Percentiles rank a stretch among this genome's conserved stretches.
Evolutionary conservation across 805 yeast genomes (phyloP).

Genomic region (Metschnikowia chrysomelidarum): DNA sequence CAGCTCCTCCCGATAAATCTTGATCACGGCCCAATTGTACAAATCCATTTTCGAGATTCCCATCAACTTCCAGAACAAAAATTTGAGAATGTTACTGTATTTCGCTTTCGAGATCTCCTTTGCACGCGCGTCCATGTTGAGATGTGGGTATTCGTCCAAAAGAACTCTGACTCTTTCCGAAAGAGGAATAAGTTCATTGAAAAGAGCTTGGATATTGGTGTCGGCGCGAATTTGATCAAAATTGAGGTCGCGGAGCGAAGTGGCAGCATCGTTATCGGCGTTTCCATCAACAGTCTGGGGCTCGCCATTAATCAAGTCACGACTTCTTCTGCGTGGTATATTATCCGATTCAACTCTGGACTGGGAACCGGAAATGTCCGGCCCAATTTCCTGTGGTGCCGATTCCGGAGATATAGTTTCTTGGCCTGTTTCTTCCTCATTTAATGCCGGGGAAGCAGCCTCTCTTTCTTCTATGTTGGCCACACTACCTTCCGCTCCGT

Average conservation of each 20-base stretch:
- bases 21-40: conserved; percentile 48
- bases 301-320: neutral
- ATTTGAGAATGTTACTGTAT: conserved; percentile 29
- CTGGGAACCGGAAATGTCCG: neutral
- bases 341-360: neutral
- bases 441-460: neutral
- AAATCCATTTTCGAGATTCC: conserved; percentile 50
- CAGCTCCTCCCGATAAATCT: conserved; percentile 15
- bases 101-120: conserved; percentile 34
- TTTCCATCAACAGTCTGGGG: neutral
- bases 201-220: conserved; percentile 35
- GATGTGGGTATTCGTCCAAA: conserved; percentile 27
- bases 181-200: conserved; percentile 40
- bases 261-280: neutral
- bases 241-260: conserved; percentile 18
- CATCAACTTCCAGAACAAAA: conserved; percentile 54
- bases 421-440: neutral
- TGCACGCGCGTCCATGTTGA: conserved; percentile 47
- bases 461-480: conserved; percentile 6
- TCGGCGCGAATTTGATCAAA: conserved; percentile 36
- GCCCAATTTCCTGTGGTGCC: neutral
- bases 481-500: conserved; percentile 2
- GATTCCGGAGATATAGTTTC: neutral
- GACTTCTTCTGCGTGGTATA: neutral
- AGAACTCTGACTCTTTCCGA: conserved; percentile 43